Base-by-base conservation (phyloP, 345 rosid genomes). In the Arabis hirsuta region DNA sequence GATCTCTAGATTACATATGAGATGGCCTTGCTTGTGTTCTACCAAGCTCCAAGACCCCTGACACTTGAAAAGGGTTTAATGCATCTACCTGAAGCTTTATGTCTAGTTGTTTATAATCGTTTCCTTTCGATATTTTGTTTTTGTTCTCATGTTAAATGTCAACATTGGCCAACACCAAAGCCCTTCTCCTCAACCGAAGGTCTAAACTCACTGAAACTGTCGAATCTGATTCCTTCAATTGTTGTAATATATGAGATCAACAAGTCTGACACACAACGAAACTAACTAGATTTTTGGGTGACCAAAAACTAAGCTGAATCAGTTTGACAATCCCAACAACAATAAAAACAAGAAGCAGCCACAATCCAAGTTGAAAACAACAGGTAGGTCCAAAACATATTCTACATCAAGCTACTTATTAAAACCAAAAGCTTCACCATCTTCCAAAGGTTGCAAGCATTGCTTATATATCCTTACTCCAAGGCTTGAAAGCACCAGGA, bases 11-110 rank as follows among this genome's bases (percentile, higher is more conserved):
- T 45, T 75, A 68, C 69, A 19, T 24, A 7, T 75, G 74, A 29
- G 65, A 69, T 11, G 70, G 74, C 45, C 19, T 64, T 75, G 79
- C 62, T 53, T 75, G 79, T 53, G 73, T 75, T 36, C 69, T 75
- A 34, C 32, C 57, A 75, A 68, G 61, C 50, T 68, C 73, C 55
- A 68, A 67, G 32, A 74, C 46, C 8, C 19, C 19, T 46, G 9
- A 67, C 14, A 45, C 31, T 53, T 51, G 1, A n/a, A 43, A 74
- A 67, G 63, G 63, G 69, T 67, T 74, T 29, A 58, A 72, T 50
- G 14, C 61, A 48, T 38, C 24, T 58, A 59, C 64, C 48, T 58
- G 66, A 38, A 59, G 55, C 31, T 31, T 3, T 46, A 3, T 58
- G 69, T 43, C 57, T 7, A 34, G 13, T 38, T 59, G 3, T 38